Conservation (phyloP, 2,329 filamentous ascomycete species). For the Monilinia vaccinii-corymbosi region DNA sequence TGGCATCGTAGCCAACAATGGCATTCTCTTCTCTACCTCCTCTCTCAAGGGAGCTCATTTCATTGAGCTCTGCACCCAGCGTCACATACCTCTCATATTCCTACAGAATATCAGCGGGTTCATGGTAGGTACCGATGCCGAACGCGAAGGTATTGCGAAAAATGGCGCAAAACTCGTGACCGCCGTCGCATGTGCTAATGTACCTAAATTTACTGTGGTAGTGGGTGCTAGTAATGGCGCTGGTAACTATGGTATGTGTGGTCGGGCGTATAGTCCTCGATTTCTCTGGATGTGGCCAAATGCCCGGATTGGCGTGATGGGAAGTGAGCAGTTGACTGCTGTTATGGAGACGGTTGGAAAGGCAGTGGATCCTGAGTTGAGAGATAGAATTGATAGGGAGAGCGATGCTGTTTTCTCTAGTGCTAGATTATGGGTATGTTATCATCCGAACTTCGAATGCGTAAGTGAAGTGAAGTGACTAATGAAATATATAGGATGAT, state of each 20-base stretch:
- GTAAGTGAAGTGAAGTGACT: neutral
- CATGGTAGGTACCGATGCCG: conserved; percentile 92
- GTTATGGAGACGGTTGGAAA: conserved; percentile 95
- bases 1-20: conserved; percentile 92
- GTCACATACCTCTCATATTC: conserved; percentile 83
- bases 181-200: conserved; percentile 85
- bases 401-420: conserved; percentile 83
- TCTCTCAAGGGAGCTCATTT: conserved; percentile 94
- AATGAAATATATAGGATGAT: conserved; percentile 47
- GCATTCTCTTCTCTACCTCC: conserved; percentile 84
- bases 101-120: conserved; percentile 96
- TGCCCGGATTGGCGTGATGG: conserved; percentile 94
- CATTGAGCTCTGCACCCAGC: conserved; percentile 86
- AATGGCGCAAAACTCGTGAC: conserved; percentile 96
- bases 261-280: conserved; percentile 81
- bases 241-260: conserved; percentile 98
- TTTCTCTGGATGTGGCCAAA: conserved; percentile 98
- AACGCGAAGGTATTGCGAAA: conserved; percentile 93
- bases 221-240: conserved; percentile 90
- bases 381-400: conserved; percentile 78
- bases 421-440: conserved; percentile 69
- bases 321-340: conserved; percentile 76
- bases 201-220: conserved; percentile 95
- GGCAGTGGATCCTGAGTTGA: conserved; percentile 69
- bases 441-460: neutral